Evolutionary conservation across 208 protist species (phyloP).

Genomic region (Acanthamoeba polyphaga): DNA sequence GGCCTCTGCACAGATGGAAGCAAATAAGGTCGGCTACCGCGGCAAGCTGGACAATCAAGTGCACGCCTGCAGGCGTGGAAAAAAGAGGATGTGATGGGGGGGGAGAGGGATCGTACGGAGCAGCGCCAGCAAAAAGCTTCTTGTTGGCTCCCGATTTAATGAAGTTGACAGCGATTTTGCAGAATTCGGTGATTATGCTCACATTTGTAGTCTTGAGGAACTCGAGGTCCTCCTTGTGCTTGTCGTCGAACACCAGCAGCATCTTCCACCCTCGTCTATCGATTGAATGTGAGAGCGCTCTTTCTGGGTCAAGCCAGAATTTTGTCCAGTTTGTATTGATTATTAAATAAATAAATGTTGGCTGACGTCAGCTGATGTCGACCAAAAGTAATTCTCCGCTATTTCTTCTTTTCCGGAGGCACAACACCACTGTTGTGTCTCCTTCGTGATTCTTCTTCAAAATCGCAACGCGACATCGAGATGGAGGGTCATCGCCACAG

Average conservation of each 20-base stretch:
- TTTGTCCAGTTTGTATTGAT: too few relatives aligned
- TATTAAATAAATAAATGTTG: too few relatives aligned
- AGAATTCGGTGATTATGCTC: conserved; percentile 60
- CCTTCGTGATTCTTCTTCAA: background rate
- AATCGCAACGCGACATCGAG: background rate
- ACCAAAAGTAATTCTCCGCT: background rate
- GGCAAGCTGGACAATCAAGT: too few relatives aligned
- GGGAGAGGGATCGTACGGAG: conserved; percentile 22
- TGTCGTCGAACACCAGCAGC: conserved; percentile 75
- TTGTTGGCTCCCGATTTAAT: conserved; percentile 72
- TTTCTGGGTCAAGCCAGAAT: too few relatives aligned
- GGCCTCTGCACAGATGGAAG: background rate
- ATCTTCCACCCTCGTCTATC: background rate
- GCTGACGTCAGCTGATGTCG: background rate
- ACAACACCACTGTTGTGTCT: background rate
- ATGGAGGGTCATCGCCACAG: conserved; percentile 62
- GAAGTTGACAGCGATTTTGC: conserved; percentile 75
- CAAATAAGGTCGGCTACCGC: too few relatives aligned
- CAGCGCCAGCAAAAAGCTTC: conserved; percentile 69
- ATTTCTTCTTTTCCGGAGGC: background rate
- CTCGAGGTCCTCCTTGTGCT: conserved; percentile 71
- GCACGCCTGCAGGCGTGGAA: too few relatives aligned
- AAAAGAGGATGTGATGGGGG: too few relatives aligned
- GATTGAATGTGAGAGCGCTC: too few relatives aligned
- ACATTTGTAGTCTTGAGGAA: conserved; percentile 53